Evolutionary conservation across 768 basidiomycete species (phyloP).

Genomic region (Rhizopogon sp.): DNA sequence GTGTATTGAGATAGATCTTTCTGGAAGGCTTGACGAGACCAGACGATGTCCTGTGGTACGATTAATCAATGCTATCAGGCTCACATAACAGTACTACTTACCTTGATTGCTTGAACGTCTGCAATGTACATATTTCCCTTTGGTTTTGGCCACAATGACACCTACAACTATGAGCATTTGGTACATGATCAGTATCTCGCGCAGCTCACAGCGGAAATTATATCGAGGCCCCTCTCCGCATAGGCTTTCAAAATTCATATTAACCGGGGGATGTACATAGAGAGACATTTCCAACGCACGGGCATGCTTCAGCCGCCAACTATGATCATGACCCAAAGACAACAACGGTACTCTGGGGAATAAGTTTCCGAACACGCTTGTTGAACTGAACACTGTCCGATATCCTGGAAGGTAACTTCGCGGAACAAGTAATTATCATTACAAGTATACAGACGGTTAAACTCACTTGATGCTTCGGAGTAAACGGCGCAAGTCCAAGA

Average conservation of each 20-base stretch:
- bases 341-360: background rate
- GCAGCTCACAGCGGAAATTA: slow-evolving; percentile 29
- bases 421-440: background rate
- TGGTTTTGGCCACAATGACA: slow-evolving; percentile 8
- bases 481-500: slow-evolving; percentile 3
- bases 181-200: background rate
- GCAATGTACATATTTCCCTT: slow-evolving; percentile 17
- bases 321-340: slow-evolving; percentile 1
- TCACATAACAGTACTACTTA: background rate
- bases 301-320: slow-evolving; percentile 3
- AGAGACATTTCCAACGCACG: background rate
- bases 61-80: background rate
- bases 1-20: slow-evolving; percentile 48
- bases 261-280: background rate
- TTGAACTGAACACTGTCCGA: background rate
- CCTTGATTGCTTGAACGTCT: slow-evolving; percentile 39
- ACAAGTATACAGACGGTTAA: background rate
- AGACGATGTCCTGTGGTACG: slow-evolving; percentile 13
- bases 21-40: slow-evolving; percentile 34
- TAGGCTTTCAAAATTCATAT: slow-evolving; percentile 20
- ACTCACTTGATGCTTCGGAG: slow-evolving; percentile 2
- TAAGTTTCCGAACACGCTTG: background rate
- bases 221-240: slow-evolving; percentile 30
- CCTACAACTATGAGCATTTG: background rate
- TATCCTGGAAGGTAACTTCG: slow-evolving; percentile 4